Conservation (phyloP, 179 eudicot genomes). For the Amaranthus tricolor region DNA sequence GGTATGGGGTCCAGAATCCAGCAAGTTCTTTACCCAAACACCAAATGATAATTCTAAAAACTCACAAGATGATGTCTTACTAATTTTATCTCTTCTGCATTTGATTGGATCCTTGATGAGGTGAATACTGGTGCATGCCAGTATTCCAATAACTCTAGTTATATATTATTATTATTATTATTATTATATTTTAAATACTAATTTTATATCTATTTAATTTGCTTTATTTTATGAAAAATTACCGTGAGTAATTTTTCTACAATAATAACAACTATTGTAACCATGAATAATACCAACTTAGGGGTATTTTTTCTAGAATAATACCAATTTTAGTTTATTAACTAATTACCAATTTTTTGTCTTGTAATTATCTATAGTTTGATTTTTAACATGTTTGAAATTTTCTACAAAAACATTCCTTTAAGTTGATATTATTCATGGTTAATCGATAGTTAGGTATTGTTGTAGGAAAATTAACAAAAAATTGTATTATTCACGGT, state of each 20-base stretch:
- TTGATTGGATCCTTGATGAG: conserved; percentile 27
- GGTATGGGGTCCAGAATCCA: conserved; percentile 8
- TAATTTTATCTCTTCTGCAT: neutral
- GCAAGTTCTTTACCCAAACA: neutral
- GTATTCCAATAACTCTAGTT: conserved; percentile 7
- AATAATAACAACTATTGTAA: too few relatives aligned
- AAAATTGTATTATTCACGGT: too few relatives aligned
- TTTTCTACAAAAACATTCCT: too few relatives aligned
- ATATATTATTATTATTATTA: neutral
- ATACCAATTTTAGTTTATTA: too few relatives aligned
- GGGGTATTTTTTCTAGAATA: neutral
- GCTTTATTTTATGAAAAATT: neutral
- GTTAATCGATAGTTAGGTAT: too few relatives aligned
- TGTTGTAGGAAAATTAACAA: too few relatives aligned
- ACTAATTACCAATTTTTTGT: too few relatives aligned
- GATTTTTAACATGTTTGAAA: too few relatives aligned
- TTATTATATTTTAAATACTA: neutral
- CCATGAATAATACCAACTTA: conserved; percentile 9
- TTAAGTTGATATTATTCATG: too few relatives aligned
- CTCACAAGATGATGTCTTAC: conserved; percentile 1
- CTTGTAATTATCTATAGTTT: too few relatives aligned
- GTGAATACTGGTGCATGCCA: conserved; percentile 20
- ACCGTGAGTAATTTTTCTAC: too few relatives aligned
- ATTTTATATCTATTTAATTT: conserved; percentile 21
- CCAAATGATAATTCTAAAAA: neutral